Conservation (phyloP, 768 basidiomycete species). For the Atractiella rhizophila region DNA sequence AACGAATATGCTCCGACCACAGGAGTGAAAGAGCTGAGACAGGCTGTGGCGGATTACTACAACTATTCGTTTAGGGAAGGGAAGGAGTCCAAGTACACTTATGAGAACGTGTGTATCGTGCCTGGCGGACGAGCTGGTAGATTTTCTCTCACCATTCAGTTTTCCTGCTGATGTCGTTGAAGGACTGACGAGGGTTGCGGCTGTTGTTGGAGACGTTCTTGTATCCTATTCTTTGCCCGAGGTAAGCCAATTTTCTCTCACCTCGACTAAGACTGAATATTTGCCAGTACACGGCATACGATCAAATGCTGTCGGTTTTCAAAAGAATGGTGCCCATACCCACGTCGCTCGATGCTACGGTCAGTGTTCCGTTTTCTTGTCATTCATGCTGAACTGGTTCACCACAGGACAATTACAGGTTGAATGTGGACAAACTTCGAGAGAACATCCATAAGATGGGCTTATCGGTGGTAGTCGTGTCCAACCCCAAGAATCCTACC, state of each 20-base stretch:
- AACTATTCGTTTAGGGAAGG: constrained; percentile 63
- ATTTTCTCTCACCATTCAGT: background rate
- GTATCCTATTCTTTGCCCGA: constrained; percentile 76
- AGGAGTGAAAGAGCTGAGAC: constrained; percentile 59
- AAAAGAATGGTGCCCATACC: constrained; percentile 13
- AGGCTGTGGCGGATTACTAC: constrained; percentile 73
- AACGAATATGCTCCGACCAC: constrained; percentile 62
- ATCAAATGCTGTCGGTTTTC: constrained; percentile 12
- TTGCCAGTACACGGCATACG: constrained; percentile 8
- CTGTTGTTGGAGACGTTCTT: constrained; percentile 39
- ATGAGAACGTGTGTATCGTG: constrained; percentile 58
- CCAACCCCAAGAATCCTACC: constrained; percentile 90
- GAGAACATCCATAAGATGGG: constrained; percentile 2
- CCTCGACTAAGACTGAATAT: constrained; percentile 20
- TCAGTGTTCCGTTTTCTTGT: no score
- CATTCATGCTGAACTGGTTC: no score
- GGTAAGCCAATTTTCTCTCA: constrained; percentile 27
- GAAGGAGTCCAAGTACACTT: constrained; percentile 45
- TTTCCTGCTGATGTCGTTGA: constrained; percentile 28
- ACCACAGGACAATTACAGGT: constrained; percentile 36
- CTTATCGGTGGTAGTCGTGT: constrained; percentile 51
- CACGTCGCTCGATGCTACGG: constrained; percentile 8
- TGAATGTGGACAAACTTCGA: constrained; percentile 51
- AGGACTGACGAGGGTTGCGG: constrained; percentile 65
- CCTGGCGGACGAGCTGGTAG: constrained; percentile 45